Conservation (phyloP, 129 eudicot genomes). For the Logfia minima region DNA sequence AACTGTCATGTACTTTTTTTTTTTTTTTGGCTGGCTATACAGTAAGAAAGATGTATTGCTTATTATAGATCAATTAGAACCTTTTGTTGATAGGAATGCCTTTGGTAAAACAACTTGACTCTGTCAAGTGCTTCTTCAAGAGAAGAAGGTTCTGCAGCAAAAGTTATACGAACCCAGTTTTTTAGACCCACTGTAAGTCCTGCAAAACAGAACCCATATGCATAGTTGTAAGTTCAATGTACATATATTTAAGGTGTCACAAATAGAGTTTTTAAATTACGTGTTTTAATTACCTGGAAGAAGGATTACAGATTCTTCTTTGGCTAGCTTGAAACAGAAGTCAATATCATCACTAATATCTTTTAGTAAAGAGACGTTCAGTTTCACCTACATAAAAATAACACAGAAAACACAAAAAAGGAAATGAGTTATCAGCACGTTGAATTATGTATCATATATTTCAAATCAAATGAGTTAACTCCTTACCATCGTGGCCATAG, state of each 20-base stretch:
- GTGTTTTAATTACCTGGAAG: conserved; percentile 69
- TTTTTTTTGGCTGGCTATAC: not conserved
- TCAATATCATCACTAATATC: conserved; percentile 84
- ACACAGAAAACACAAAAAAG: too few relatives aligned
- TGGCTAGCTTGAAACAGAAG: conserved; percentile 91
- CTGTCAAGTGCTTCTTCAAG: conserved; percentile 74
- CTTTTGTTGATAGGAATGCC: conserved; percentile 45
- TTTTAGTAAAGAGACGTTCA: conserved; percentile 28
- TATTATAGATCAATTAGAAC: not conserved
- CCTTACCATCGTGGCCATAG: conserved; percentile 87
- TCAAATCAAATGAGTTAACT: not conserved
- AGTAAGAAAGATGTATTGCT: not conserved
- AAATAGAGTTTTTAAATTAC: not conserved
- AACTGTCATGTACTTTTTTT: not conserved
- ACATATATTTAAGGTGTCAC: not conserved
- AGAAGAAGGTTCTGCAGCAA: conserved; percentile 76
- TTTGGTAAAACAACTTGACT: conserved; percentile 53
- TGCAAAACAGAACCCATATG: conserved; percentile 28
- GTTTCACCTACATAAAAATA: too few relatives aligned
- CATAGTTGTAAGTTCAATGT: conserved; percentile 2
- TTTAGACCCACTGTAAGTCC: conserved; percentile 84
- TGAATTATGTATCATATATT: not conserved
- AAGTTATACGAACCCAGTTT: conserved; percentile 87
- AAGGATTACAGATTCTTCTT: conserved; percentile 82
- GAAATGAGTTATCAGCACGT: too few relatives aligned